phyloP scores from a whole-genome alignment of 2,329 filamentous ascomycete genomes.

The Fusarium sp. region DNA sequence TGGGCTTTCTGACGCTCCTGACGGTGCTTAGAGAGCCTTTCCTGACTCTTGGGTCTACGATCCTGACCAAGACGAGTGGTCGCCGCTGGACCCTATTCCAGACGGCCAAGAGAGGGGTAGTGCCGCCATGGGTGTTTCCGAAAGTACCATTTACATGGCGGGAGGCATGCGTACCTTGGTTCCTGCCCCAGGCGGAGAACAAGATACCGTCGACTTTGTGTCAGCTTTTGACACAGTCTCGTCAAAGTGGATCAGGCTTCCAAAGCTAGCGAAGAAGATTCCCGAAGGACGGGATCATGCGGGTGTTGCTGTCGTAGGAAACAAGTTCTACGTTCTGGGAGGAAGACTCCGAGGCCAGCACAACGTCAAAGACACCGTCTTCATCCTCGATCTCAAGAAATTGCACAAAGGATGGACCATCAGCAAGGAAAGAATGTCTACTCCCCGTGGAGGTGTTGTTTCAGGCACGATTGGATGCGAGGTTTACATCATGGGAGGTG shows the following conservation, averaged over 20 bases:
- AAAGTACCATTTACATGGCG: constrained; percentile 50
- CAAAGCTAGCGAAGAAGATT: constrained; percentile 38
- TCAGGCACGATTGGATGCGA: constrained; percentile 41
- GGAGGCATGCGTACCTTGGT: constrained; percentile 50
- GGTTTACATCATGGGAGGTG: constrained; percentile 54
- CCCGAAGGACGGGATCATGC: constrained; percentile 53
- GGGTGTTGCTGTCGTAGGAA: constrained; percentile 43
- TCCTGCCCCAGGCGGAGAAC: constrained; percentile 13
- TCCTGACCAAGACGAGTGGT: constrained; percentile 44
- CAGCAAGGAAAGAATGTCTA: constrained; percentile 49
- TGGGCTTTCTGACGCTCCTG: constrained; percentile 44
- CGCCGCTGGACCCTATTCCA: constrained; percentile 42
- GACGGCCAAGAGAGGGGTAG: constrained; percentile 46
- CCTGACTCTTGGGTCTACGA: constrained; percentile 48
- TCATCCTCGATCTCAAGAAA: constrained; percentile 47
- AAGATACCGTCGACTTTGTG: constrained; percentile 47
- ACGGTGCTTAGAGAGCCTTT: constrained; percentile 44
- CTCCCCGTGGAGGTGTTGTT: constrained; percentile 50
- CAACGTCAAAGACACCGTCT: constrained; percentile 51
- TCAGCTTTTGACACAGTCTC: constrained; percentile 47
- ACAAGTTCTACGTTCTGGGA: constrained; percentile 52
- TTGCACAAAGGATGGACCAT: constrained; percentile 44
- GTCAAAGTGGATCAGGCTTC: constrained; percentile 45
- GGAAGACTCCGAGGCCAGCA: constrained; percentile 47
- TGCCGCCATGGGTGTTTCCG: constrained; percentile 48